Percentiles rank a stretch among this genome's conserved stretches.
Evolutionary conservation across 2,329 filamentous ascomycete genomes (phyloP).

Genomic region (Ceratocystis cubensis): DNA sequence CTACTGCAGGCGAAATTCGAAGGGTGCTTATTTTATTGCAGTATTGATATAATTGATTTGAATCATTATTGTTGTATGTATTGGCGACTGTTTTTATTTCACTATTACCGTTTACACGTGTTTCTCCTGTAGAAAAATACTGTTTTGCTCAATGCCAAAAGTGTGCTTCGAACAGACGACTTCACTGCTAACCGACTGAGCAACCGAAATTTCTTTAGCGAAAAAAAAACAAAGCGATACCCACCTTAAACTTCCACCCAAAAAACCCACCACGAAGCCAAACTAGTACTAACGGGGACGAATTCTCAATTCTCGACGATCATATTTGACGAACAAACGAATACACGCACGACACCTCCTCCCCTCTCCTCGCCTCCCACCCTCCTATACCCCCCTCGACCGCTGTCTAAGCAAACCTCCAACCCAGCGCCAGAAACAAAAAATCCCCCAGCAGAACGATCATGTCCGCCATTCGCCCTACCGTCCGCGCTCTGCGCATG

Average conservation of each 20-base stretch:
- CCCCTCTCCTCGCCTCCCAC: neutral
- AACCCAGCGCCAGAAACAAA: conserved; percentile 4
- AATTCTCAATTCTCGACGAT: conserved; percentile 1
- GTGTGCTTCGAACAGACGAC: neutral
- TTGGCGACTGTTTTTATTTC: neutral
- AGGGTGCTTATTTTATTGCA: no score
- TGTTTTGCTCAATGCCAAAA: neutral
- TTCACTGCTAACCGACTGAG: neutral
- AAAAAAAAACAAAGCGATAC: neutral
- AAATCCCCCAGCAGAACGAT: conserved; percentile 15
- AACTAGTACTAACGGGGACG: neutral
- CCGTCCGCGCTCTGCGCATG: conserved; percentile 35
- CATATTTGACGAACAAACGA: neutral
- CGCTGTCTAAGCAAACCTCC: neutral
- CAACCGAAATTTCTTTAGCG: neutral
- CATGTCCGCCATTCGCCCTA: conserved; percentile 27
- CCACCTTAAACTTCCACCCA: conserved; percentile 1
- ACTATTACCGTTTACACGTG: no score
- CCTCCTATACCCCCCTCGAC: neutral
- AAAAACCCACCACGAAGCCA: conserved; percentile 8
- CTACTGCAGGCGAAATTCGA: neutral
- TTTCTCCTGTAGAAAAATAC: neutral
- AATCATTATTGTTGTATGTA: no score
- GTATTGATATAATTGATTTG: no score
- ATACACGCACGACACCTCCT: neutral